Base-by-base conservation (phyloP, 208 protist species). In the Naegleria fowleri region DNA sequence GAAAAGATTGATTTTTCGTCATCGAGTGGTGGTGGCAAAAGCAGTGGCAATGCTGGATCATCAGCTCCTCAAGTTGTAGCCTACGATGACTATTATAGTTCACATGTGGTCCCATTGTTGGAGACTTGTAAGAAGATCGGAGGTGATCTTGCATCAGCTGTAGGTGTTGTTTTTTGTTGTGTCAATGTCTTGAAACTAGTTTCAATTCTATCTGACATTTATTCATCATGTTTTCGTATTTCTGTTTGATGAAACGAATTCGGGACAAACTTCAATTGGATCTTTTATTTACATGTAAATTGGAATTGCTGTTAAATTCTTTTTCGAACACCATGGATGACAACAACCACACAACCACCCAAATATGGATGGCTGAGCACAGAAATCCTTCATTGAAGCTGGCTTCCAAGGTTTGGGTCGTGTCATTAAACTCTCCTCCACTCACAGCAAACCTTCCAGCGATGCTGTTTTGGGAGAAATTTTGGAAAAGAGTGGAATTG, bases 51-150 rank as follows among this genome's bases (percentile, higher is more conserved):
- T 59, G 41, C 0, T 39, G 29, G 5, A 40, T 41, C 41, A 19
- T 1, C 19, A 41, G 86, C 86, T 67, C 85, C 85, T 29, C 85
- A 88, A 88, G 86, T 89, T 29, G 41, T 13, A 22, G 86, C 86
- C 15, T 89, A 67, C 40, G 33, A 52, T 16, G 29, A 59, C 0
- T 89, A 39, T 67, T 36, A 55, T 25, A 67, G 15, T 40, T 43
- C 5, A 29, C 16, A 40, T 39, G 11, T 89, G n/a, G n/a, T 13
- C 15, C 86, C 86, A 67, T 89, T 89, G 0, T 39, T 89, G 9
- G n/a, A 11, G 5, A 67, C 41, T 29, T 38, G 5, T 6, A 15
- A 39, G 38, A 40, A 58, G 5, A 58, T 89, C 39, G 86, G 86
- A 38, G 86, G 48, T 39, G 48, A 55, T 29, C 7, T 9, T 33